phyloP scores from a whole-genome alignment of 2,329 filamentous ascomycete genomes.

The Penicillium fuscoglaucum region DNA sequence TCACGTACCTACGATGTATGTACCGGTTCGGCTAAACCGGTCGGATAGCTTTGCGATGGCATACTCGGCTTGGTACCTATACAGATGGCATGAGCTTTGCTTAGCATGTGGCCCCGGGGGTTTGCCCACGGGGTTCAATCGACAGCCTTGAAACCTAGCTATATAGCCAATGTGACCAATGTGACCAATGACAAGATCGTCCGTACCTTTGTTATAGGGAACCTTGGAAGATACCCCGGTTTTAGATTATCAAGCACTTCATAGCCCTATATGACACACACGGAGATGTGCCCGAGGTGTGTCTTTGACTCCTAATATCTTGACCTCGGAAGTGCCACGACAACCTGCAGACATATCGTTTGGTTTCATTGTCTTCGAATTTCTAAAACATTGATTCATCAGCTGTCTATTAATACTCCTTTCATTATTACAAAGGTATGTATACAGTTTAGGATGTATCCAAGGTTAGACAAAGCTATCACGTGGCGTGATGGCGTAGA shows the following conservation, averaged over 20 bases:
- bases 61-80: background rate
- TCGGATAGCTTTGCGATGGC: slow-evolving; percentile 4
- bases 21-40: slow-evolving; percentile 1
- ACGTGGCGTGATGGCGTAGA: slow-evolving; percentile 10
- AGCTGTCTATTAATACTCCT: background rate
- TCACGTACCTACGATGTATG: slow-evolving; percentile 20
- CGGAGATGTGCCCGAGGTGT: slow-evolving; percentile 15
- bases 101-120: background rate
- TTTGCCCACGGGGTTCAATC: background rate
- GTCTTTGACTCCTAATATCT: slow-evolving; percentile 2
- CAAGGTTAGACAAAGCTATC: slow-evolving; percentile 2
- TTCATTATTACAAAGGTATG: background rate
- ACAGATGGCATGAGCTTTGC: background rate
- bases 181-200: background rate
- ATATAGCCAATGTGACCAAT: background rate
- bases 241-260: slow-evolving; percentile 12
- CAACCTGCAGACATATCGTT: background rate
- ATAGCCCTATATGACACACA: background rate
- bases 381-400: background rate
- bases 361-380: background rate
- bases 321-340: background rate
- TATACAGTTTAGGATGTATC: background rate
- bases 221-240: slow-evolving; percentile 13
- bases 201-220: background rate
- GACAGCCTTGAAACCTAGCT: background rate